A percentile compares a stretch with the other conserved stretches of the same genome.
phyloP scores from a whole-genome alignment of 257 asterid genomes.

The Solanum medicagineum region DNA sequence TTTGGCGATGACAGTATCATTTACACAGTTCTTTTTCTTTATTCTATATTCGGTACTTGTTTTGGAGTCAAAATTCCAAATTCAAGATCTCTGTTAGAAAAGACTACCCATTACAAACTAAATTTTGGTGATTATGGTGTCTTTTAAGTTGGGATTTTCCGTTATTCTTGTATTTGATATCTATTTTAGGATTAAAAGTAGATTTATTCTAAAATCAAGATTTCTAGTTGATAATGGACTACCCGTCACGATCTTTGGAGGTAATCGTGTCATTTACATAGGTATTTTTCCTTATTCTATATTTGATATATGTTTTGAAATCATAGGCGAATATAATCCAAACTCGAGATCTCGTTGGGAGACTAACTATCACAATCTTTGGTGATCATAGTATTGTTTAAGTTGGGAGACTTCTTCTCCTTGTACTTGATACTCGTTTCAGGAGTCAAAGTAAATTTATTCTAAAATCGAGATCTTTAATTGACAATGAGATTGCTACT shows the following conservation, averaged over 20 bases:
- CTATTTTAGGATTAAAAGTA: background rate
- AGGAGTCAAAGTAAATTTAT: background rate
- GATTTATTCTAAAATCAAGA: background rate
- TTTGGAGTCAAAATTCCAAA: background rate
- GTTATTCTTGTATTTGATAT: too few relatives aligned
- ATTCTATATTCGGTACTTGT: too few relatives aligned
- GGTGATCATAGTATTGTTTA: background rate
- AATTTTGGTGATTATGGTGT: background rate
- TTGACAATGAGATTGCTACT: background rate
- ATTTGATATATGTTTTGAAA: background rate
- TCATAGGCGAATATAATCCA: accelerated
- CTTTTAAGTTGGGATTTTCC: too few relatives aligned
- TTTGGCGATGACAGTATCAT: too few relatives aligned
- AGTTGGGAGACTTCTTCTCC: background rate
- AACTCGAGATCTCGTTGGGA: background rate
- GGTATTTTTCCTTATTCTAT: background rate
- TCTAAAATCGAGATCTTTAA: background rate
- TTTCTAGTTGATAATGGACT: background rate
- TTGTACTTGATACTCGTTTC: background rate
- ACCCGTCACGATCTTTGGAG: background rate
- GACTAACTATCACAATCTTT: background rate
- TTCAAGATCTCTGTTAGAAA: background rate
- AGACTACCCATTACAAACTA: background rate
- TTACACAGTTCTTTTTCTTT: too few relatives aligned
- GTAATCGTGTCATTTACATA: background rate